Conservation (phyloP, 768 basidiomycete species). For the Suillus alpinus region DNA sequence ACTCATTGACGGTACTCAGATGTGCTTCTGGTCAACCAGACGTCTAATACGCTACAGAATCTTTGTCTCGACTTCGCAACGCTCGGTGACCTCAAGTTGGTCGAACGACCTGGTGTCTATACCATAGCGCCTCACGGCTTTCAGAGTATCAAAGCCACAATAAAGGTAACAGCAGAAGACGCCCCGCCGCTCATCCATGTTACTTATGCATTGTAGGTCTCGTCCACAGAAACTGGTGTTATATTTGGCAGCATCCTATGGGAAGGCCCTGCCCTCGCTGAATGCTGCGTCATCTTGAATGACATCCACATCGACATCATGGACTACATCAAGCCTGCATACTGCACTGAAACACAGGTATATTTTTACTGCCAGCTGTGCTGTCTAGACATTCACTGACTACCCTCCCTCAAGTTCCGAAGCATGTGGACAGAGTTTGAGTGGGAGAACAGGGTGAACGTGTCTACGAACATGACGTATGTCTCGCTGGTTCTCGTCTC, state of each 20-base stretch:
- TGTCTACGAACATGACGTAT: too few relatives aligned
- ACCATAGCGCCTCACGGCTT: conserved; percentile 97
- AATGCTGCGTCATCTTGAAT: conserved; percentile 85
- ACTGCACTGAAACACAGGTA: conserved; percentile 93
- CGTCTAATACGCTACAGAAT: too few relatives aligned
- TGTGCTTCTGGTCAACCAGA: too few relatives aligned
- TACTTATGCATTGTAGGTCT: conserved; percentile 43
- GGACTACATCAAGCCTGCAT: conserved; percentile 87
- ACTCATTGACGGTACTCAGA: too few relatives aligned
- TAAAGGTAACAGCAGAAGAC: conserved; percentile 56
- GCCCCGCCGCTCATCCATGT: not conserved
- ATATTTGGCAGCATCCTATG: conserved; percentile 94
- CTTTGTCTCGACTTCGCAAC: conserved; percentile 50
- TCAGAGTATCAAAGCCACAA: conserved; percentile 99
- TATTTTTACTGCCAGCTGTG: conserved; percentile 51
- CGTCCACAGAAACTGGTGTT: conserved; percentile 95
- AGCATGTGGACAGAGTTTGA: conserved; percentile 58
- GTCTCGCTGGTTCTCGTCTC: too few relatives aligned
- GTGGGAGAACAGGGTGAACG: too few relatives aligned
- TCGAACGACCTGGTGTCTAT: conserved; percentile 90
- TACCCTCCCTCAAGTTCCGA: conserved; percentile 41
- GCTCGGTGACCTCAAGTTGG: conserved; percentile 93
- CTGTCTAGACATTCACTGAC: conserved; percentile 34
- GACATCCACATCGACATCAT: conserved; percentile 97
- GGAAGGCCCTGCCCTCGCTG: conserved; percentile 83